Conservation (phyloP, 2,329 filamentous ascomycete genomes). For the Xenoacremonium recifei region DNA sequence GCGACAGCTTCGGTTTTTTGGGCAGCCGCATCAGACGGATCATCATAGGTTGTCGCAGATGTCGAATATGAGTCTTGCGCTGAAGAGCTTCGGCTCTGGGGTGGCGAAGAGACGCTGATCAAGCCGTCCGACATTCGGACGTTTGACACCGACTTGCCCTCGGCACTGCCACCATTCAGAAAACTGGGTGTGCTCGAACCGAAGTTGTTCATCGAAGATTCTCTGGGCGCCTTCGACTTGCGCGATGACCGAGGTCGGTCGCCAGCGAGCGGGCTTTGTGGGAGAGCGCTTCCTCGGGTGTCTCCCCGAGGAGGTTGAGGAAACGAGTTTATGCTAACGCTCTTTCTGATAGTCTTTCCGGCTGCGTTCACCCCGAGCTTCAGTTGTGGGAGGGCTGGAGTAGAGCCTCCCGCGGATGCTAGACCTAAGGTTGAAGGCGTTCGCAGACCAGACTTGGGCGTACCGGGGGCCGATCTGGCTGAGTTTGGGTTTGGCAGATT, state of each 20-base stretch:
- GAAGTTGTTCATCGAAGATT: slow-evolving; percentile 49
- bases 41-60: slow-evolving; percentile 85
- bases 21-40: slow-evolving; percentile 58
- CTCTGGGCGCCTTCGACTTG: slow-evolving; percentile 57
- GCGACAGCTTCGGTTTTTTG: slow-evolving; percentile 29
- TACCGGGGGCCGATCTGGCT: slow-evolving; percentile 42
- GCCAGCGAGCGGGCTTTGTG: slow-evolving; percentile 57
- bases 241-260: slow-evolving; percentile 46
- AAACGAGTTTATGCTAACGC: slow-evolving; percentile 91
- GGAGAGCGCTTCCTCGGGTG: slow-evolving; percentile 58
- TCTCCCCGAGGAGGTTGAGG: slow-evolving; percentile 79
- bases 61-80: slow-evolving; percentile 91
- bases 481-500: slow-evolving; percentile 38
- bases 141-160: slow-evolving; percentile 69
- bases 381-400: slow-evolving; percentile 54
- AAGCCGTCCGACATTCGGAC: slow-evolving; percentile 71
- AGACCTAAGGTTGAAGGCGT: slow-evolving; percentile 55
- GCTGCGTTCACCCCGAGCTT: slow-evolving; percentile 57
- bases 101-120: slow-evolving; percentile 75
- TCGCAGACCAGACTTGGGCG: slow-evolving; percentile 56
- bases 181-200: slow-evolving; percentile 64
- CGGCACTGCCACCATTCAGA: slow-evolving; percentile 74
- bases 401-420: slow-evolving; percentile 52
- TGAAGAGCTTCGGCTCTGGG: slow-evolving; percentile 88
- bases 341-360: slow-evolving; percentile 75